Base-by-base conservation (phyloP, 225 moss, liverwort and hornwort genomes). In the Climacium dendroides region DNA sequence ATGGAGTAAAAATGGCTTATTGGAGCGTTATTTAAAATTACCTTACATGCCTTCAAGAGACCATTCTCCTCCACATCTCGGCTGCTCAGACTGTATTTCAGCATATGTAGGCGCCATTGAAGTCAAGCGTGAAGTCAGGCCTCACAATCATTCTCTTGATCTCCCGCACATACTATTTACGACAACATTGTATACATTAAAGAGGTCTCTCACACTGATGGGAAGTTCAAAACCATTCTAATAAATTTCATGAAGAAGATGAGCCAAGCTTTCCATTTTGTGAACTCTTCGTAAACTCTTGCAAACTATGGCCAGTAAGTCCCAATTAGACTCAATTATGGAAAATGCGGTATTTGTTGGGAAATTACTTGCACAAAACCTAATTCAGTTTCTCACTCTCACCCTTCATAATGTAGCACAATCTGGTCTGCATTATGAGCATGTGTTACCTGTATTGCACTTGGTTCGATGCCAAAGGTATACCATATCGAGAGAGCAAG, bases 381-480 rank as follows among this genome's bases (percentile, higher is more conserved):
- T 48, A 72, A 19, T 41, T 62, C 55, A 63, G 57, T 77, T 67
- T 74, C 72, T 53, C 78, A 78, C 69, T 83, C 58, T 63, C 74
- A 79, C 37, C 65, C 66, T 37, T 59, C 35, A 29, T n/a, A n/a
- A n/a, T n/a, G 14, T 58, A 50, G 45, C 84, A 84, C 34, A 24
- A 24, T 64, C 67, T 62, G 63, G 12, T 64, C 24, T 84, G 76
- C 60, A 54, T 62, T 74, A 65, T 4, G 43, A 79, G 77, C 32
- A 55, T 48, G 78, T 79, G 53, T 69, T 91, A 96, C 98, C 97
- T 98, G 91, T 95, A 98, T 85, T 91, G 92, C 60, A 98, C 97
- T 95, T 98, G 94, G 79, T 98, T 98, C 45, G 98, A 98, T 39
- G 93, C 94, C 91, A 98, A 89, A 64, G 97, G 96, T 59, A 98